Conservation (phyloP, 2,329 filamentous ascomycete genomes). For the Phaeosphaeriaceae sp. region DNA sequence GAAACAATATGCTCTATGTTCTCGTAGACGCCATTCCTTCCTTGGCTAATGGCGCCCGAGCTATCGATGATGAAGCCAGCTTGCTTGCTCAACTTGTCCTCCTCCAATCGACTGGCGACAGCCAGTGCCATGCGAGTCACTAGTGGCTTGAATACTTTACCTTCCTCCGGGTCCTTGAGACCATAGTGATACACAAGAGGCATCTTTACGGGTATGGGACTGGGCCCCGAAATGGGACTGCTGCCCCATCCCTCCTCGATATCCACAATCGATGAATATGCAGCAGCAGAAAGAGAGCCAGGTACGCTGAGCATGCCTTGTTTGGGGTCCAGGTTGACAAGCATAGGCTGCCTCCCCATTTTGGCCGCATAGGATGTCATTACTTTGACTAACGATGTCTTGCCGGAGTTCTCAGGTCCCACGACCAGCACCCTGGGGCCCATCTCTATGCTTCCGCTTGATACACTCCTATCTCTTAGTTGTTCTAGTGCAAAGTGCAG, state of each 20-base stretch:
- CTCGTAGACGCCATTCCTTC: conserved; percentile 71
- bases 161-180: conserved; percentile 71
- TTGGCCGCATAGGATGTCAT: conserved; percentile 81
- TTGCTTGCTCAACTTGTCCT: conserved; percentile 72
- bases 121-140: conserved; percentile 78
- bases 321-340: conserved; percentile 83
- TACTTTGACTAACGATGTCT: conserved; percentile 80
- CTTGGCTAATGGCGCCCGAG: conserved; percentile 70
- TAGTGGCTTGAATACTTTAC: conserved; percentile 73
- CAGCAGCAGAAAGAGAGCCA: conserved; percentile 83
- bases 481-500: conserved; percentile 85
- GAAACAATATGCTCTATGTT: conserved; percentile 80
- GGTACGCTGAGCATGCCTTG: conserved; percentile 66
- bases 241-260: conserved; percentile 88
- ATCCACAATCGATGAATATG: conserved; percentile 86
- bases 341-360: conserved; percentile 74
- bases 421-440: conserved; percentile 86
- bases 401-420: conserved; percentile 78
- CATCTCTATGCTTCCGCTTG: conserved; percentile 45
- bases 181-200: conserved; percentile 92
- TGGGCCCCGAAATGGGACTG: conserved; percentile 89
- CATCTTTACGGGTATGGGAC: conserved; percentile 85
- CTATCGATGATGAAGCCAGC: conserved; percentile 88
- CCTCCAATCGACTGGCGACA: conserved; percentile 76
- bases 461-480: conserved; percentile 67